A percentile compares a stretch with the other conserved stretches of the same genome.
Evolutionary conservation across 2,329 filamentous ascomycete genomes (phyloP).

Genomic region (Ophiocordyceps sinensis): DNA sequence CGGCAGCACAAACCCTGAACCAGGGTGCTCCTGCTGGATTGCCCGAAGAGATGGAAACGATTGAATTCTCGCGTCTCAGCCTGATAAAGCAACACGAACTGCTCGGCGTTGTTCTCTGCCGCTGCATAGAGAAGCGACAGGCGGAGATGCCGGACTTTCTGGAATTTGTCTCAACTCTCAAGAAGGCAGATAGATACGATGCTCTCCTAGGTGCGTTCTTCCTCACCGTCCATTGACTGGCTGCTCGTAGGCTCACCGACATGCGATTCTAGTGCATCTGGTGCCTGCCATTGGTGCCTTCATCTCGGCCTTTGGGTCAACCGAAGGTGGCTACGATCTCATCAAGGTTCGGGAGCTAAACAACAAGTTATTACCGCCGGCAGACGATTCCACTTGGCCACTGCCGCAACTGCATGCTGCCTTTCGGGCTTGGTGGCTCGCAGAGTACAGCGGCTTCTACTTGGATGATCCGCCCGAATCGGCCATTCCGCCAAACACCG

Average conservation of each 20-base stretch:
- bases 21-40: constrained; percentile 35
- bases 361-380: constrained; percentile 46
- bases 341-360: constrained; percentile 59
- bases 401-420: constrained; percentile 66
- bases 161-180: constrained; percentile 52
- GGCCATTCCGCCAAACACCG: constrained; percentile 40
- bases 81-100: constrained; percentile 83
- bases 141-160: constrained; percentile 60
- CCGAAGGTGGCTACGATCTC: constrained; percentile 54
- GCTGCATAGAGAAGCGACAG: constrained; percentile 63
- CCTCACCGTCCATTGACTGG: constrained; percentile 1
- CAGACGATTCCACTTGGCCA: constrained; percentile 56
- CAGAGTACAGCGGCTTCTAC: constrained; percentile 85
- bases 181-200: constrained; percentile 64
- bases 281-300: constrained; percentile 66
- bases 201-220: constrained; percentile 32
- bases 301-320: constrained; percentile 64
- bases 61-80: constrained; percentile 68
- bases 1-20: constrained; percentile 61
- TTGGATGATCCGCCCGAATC: constrained; percentile 54
- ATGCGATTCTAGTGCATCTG: constrained; percentile 50
- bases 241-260: neutral
- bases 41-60: constrained; percentile 57
- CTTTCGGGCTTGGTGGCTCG: constrained; percentile 72
- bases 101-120: constrained; percentile 64